Conservation (phyloP, 805 yeast genomes). For the Candida insectalens region DNA sequence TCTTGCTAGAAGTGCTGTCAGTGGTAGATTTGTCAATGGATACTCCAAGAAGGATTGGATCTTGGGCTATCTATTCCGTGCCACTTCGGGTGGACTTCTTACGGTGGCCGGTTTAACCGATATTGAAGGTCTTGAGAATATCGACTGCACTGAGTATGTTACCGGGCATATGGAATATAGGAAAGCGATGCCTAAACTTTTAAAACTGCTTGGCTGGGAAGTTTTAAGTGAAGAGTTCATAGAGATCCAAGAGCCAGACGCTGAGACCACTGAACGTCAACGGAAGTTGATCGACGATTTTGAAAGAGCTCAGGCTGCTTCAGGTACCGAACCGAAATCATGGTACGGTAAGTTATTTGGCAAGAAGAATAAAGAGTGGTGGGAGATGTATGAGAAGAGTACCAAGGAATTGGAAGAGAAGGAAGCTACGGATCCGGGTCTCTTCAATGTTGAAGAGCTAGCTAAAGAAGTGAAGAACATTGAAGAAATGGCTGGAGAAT, state of each 20-base stretch:
- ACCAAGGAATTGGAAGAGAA: constrained; percentile 20
- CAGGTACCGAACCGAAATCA: constrained; percentile 33
- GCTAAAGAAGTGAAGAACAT: constrained; percentile 34
- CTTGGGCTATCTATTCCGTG: constrained; percentile 87
- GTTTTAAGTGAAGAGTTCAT: constrained; percentile 84
- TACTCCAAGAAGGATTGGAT: constrained; percentile 93
- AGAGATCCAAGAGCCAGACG: constrained; percentile 94
- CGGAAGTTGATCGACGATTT: constrained; percentile 75
- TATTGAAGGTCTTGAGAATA: constrained; percentile 62
- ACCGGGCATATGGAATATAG: constrained; percentile 98
- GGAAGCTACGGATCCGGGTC: constrained; percentile 12
- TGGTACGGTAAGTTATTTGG: constrained; percentile 38
- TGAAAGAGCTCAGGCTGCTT: constrained; percentile 37
- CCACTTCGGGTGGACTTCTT: constrained; percentile 88
- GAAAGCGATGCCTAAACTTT: constrained; percentile 78
- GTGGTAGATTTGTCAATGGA: constrained; percentile 86
- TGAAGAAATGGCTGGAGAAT: constrained; percentile 24
- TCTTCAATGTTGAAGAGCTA: constrained; percentile 38
- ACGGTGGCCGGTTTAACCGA: constrained; percentile 88
- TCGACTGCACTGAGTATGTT: constrained; percentile 78
- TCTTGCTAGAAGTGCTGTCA: constrained; percentile 73
- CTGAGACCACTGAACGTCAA: constrained; percentile 76
- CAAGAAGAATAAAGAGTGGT: constrained; percentile 42
- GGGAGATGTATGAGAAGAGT: constrained; percentile 41
- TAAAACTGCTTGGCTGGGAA: constrained; percentile 64